phyloP scores from a whole-genome alignment of 495 filamentous ascomycete genomes.

The Lepidopterella palustris region DNA sequence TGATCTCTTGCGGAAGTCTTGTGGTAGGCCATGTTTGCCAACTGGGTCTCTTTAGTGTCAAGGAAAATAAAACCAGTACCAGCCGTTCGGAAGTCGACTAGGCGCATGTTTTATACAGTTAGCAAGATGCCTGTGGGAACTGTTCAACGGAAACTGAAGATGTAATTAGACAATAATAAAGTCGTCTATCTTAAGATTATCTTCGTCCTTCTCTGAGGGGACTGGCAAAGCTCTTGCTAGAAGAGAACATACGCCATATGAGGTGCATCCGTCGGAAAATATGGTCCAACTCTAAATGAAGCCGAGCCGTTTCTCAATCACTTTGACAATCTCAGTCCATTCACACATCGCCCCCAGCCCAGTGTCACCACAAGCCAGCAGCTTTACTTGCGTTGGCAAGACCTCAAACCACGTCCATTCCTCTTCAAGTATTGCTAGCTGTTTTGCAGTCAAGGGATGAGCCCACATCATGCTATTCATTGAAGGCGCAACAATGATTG shows the following conservation, averaged over 20 bases:
- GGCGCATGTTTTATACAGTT: not conserved
- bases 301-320: not conserved
- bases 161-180: too few relatives aligned
- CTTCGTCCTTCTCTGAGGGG: not conserved
- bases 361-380: conserved; percentile 68
- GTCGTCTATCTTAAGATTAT: not conserved
- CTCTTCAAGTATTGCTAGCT: conserved; percentile 57
- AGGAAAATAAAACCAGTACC: not conserved
- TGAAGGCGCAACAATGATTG: conserved; percentile 57
- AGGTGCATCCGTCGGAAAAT: not conserved
- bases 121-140: not conserved
- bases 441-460: conserved; percentile 69
- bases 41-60: not conserved
- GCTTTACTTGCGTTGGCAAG: conserved; percentile 58
- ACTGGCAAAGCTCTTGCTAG: too few relatives aligned
- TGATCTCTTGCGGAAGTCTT: not conserved
- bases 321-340: conserved; percentile 58
- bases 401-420: conserved; percentile 79
- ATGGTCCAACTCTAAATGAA: not conserved
- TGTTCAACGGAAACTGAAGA: too few relatives aligned
- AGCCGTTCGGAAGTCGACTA: not conserved
- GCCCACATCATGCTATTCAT: conserved; percentile 86
- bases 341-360: conserved; percentile 72
- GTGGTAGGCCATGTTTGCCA: not conserved
- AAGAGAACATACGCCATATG: not conserved